Evolutionary conservation across 2,329 filamentous ascomycete genomes (phyloP), one percentile per base, ranked within the genome.

Genomic region (Didymella exigua): DNA sequence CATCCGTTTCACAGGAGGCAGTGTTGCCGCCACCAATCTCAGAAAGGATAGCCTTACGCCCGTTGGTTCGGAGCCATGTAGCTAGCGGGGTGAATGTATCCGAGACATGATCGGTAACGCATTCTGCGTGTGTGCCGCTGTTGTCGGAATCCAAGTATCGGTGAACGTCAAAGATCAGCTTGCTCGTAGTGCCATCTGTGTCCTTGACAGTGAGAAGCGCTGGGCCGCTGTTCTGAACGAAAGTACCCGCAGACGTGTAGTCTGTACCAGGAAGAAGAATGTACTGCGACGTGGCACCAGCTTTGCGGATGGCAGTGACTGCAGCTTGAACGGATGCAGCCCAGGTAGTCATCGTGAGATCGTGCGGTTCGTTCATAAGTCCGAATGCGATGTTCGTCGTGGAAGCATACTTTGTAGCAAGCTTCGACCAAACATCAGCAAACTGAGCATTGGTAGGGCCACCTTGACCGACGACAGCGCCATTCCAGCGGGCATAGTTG

Each of bases 321-420:
- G 79, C 85, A 11, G 78, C 79, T 67, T 89, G 87, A 56, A 84
- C 82, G 0, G 84, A 85, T 4, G 78, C 69, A 0, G 83, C 85
- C 87, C 87, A 89, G 1, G 74, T 70, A 23, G 66, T 70, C 60
- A 87, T 77, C 63, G 86, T 80, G 50, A 84, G 71, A 47, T 52
- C 82, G 69, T 88, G 85, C 6, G 87, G 86, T 74, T 79, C 87
- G 73, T 89, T 90, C 86, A 89, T 89, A 38, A 89, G 68, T 13
- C 85, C 86, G 60, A 89, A 87, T 3, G 83, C 78, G 23, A 89
- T 74, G 56, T 82, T 84, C 31, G 78, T 68, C 44, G 84, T 73
- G 5, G 66, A 65, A 19, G 78, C 79, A 71, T 89, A 89, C 66
- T 84, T 84, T 1, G 73, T 76, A 1, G 87, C 86, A 4, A 79